Conservation (phyloP, 306 rosid genomes). For the Quercus wislizeni region DNA sequence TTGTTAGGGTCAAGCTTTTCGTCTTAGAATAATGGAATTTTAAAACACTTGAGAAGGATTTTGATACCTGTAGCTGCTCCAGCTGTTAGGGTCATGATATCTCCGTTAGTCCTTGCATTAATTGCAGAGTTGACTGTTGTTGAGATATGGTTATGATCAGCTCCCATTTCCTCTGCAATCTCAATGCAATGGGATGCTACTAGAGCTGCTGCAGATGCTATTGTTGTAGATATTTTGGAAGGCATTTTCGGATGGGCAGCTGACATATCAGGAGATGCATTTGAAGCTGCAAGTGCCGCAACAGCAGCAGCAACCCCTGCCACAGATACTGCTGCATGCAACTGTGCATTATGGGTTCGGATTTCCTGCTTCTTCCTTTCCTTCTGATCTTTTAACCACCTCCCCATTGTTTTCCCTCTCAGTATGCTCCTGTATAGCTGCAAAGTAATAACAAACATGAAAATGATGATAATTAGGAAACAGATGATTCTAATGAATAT, state of each 20-base stretch:
- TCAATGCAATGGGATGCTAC: conserved; percentile 98
- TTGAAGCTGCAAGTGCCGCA: conserved; percentile 73
- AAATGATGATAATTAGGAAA: not conserved
- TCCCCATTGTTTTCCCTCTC: conserved; percentile 72
- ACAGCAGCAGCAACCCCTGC: conserved; percentile 96
- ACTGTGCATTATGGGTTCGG: conserved; percentile 83
- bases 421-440: conserved; percentile 79
- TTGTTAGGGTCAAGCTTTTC: not conserved
- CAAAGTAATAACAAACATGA: conserved; percentile 25
- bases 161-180: conserved; percentile 97
- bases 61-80: conserved; percentile 91
- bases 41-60: conserved; percentile 6
- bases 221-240: conserved; percentile 52
- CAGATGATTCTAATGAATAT: conserved; percentile 14
- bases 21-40: not conserved
- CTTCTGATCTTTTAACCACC: conserved; percentile 87
- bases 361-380: conserved; percentile 93
- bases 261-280: conserved; percentile 50
- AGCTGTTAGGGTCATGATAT: conserved; percentile 88
- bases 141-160: conserved; percentile 66
- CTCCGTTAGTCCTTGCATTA: conserved; percentile 83
- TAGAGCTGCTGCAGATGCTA: conserved; percentile 88
- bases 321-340: conserved; percentile 90
- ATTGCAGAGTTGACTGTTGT: conserved; percentile 79
- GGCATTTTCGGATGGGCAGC: conserved; percentile 38